Evolutionary conservation across 371 early-diverging fungal genomes (phyloP).

Genomic region (Chytridium lagenaria): DNA sequence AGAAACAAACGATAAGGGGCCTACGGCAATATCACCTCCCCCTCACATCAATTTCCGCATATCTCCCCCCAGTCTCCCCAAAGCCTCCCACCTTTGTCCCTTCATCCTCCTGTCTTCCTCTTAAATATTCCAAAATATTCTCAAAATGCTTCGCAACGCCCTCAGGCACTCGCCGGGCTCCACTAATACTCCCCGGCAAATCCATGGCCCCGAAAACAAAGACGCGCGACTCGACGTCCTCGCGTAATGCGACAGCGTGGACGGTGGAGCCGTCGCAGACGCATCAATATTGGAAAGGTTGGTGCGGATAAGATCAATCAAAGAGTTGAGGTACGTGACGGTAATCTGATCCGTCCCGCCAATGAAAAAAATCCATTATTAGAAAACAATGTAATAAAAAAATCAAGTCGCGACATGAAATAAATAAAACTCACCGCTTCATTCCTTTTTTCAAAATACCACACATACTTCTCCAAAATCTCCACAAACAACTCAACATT

Average conservation of each 20-base stretch:
- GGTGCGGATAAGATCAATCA: conserved; percentile 81
- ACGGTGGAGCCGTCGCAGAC: conserved; percentile 9
- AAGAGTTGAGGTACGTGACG: conserved; percentile 81
- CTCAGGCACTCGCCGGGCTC: conserved; percentile 25
- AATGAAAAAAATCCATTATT: conserved; percentile 18
- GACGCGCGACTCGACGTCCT: neutral
- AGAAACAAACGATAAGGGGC: no score
- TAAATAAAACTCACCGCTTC: conserved; percentile 69
- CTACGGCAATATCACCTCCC: neutral
- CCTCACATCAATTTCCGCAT: conserved; percentile 19
- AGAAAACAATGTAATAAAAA: conserved; percentile 10
- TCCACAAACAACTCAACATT: conserved; percentile 89
- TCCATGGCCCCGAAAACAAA: neutral
- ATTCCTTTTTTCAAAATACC: conserved; percentile 84
- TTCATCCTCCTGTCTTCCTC: no score
- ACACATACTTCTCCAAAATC: conserved; percentile 84
- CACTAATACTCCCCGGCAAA: no score
- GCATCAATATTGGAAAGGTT: conserved; percentile 43
- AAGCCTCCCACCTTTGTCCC: conserved; percentile 23
- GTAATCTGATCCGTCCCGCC: conserved; percentile 61
- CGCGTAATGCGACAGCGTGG: neutral
- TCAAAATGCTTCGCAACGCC: conserved; percentile 37
- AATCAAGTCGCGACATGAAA: no score
- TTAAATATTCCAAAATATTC: no score
- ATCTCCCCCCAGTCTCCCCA: conserved; percentile 6